A percentile compares a stretch with the other conserved stretches of the same genome.
phyloP scores from a whole-genome alignment of 2,329 filamentous ascomycete genomes.

The Microsporum audouinii region DNA sequence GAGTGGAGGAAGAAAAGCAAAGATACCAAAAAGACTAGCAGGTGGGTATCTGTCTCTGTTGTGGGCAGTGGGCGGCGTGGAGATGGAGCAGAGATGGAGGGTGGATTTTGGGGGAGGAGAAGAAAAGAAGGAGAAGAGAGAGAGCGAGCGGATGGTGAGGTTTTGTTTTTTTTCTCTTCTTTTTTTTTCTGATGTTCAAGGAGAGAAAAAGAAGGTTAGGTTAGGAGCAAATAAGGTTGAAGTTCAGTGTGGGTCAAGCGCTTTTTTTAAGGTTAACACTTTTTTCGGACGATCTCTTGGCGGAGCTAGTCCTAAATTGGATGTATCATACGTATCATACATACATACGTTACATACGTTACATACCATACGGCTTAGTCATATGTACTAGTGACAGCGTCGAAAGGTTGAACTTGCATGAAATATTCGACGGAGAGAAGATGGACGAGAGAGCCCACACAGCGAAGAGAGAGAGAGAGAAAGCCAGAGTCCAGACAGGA shows the following conservation, averaged over 20 bases:
- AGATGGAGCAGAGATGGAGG: background rate
- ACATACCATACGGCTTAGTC: background rate
- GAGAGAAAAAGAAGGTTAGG: conserved; percentile 1
- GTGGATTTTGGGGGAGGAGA: background rate
- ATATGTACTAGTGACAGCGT: background rate
- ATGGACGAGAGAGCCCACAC: background rate
- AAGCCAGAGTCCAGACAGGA: background rate
- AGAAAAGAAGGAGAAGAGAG: background rate
- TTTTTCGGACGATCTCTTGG: conserved; percentile 2
- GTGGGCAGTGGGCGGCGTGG: background rate
- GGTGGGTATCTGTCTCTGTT: background rate
- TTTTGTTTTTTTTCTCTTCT: background rate
- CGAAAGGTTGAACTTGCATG: no score
- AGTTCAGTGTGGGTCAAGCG: conserved; percentile 1
- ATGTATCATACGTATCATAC: background rate
- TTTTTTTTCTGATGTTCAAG: background rate
- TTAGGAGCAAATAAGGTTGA: conserved; percentile 1
- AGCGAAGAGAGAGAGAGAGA: background rate
- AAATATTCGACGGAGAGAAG: background rate
- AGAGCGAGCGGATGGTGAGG: background rate
- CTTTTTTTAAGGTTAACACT: conserved; percentile 2
- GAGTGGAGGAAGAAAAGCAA: background rate
- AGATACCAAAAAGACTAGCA: background rate
- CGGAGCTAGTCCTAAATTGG: background rate
- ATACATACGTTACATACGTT: background rate